A percentile compares a stretch with the other conserved stretches of the same genome.
These are phyloP conservation scores for Beauveria asiatica DNA, from an alignment of 2,329 filamentous ascomycete genomes.

Conservation along the genomic window DNA sequence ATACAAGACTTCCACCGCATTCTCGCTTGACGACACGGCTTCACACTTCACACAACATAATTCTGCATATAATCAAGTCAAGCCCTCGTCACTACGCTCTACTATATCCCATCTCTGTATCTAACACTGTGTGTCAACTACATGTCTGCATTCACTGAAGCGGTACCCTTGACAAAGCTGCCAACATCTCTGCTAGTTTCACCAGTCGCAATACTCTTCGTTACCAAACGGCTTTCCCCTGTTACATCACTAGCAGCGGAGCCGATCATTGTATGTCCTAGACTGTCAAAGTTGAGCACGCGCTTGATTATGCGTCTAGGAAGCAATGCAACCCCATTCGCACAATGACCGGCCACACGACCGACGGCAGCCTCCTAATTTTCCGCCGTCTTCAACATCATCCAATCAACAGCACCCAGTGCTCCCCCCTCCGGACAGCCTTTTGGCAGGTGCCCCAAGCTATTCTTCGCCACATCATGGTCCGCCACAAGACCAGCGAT, in stretches of 20 bases:
- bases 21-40: not conserved
- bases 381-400: not conserved
- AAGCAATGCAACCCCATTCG: conserved; percentile 10
- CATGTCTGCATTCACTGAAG: not conserved
- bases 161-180: not conserved
- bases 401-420: conserved; percentile 20
- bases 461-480: not conserved
- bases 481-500: not conserved
- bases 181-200: not conserved
- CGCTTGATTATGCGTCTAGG: conserved; percentile 1
- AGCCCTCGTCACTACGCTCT: not conserved
- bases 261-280: not conserved
- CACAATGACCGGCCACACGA: conserved; percentile 9
- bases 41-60: not conserved
- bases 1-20: not conserved
- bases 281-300: not conserved
- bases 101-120: not conserved
- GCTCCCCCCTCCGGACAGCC: conserved; percentile 19
- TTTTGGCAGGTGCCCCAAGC: conserved; percentile 17
- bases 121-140: not conserved
- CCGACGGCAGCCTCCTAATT: not conserved
- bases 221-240: not conserved
- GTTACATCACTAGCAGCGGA: not conserved
- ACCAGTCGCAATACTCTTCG: not conserved
- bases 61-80: conserved; percentile 2